Base-by-base conservation (phyloP, 2,329 filamentous ascomycete species). In the Alternaria consortialis region DNA sequence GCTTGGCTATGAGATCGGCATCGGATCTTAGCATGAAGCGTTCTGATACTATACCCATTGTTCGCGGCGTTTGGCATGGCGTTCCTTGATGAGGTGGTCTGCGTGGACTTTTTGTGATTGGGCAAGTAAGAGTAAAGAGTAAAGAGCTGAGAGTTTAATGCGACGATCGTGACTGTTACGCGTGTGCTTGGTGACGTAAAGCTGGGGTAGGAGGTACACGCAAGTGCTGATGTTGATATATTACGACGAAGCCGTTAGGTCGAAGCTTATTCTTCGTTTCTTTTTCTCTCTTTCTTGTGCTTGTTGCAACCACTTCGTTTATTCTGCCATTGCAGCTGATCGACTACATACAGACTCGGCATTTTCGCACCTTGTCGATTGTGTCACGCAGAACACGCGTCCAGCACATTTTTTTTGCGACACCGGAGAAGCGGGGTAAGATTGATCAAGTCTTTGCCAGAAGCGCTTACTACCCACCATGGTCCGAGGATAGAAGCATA, bases 1-100 rank as follows among this genome's bases (percentile, higher is more conserved):
- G 62, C 87, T 99, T 56, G 95, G 95, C 15, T 99, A 99, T 79
- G 95, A 99, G 81, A 97, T 99, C 68, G 83, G 82, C 9, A 82
- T 86, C 63, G 71, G 71, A 23, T 58, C 68, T 8, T 78, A 61
- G 66, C 69, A 48, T 50, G 17, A 53, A 68, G 34, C 37, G 23
- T 46, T 53, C 29, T 58, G 31, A 57, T 58, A 61, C 58, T 73
- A 74, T 75, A 75, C 73, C 54, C 54, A 61, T 48, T 50, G 66
- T 54, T 62, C 42, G 46, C 56, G 69, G 69, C 63, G 66, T 69
- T 65, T 44, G 46, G 46, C 0, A 50, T 31, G 46, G 46, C 46
- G 31, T 50, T 50, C 9, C 46, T 50, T 50, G 32, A 50, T 15
- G 32, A 50, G 31, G 32, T 23, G 46, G 32, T 50, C n/a, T 50